Conservation (phyloP, 2,329 filamentous ascomycete genomes). For the Pseudogymnoascus sp. region DNA sequence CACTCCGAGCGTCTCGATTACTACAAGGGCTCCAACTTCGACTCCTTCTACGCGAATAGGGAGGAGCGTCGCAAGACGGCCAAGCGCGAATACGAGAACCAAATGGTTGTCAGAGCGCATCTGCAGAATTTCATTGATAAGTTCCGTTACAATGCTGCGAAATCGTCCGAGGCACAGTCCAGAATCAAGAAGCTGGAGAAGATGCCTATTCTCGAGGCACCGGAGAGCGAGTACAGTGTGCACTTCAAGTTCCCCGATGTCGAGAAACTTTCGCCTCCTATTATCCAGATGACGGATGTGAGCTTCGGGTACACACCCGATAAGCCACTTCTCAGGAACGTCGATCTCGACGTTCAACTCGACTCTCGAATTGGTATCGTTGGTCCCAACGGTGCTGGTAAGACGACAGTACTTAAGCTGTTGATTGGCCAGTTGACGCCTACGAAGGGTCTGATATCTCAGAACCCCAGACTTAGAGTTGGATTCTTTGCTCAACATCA, state of each 20-base stretch:
- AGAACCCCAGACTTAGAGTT: slow-evolving; percentile 79
- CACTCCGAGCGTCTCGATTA: slow-evolving; percentile 96
- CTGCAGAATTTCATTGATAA: slow-evolving; percentile 98
- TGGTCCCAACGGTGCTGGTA: slow-evolving; percentile 97
- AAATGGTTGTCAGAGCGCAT: slow-evolving; percentile 89
- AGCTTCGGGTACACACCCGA: slow-evolving; percentile 81
- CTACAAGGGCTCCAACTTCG: slow-evolving; percentile 96
- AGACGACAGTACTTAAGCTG: slow-evolving; percentile 97
- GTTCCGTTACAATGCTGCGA: slow-evolving; percentile 98
- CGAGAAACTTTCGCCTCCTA: slow-evolving; percentile 93
- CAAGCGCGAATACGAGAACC: slow-evolving; percentile 96
- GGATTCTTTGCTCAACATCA: slow-evolving; percentile 99
- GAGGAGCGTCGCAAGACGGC: slow-evolving; percentile 96
- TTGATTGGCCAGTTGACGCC: slow-evolving; percentile 79
- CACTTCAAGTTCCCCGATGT: slow-evolving; percentile 97
- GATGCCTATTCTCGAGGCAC: slow-evolving; percentile 85
- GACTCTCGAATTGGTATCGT: slow-evolving; percentile 98
- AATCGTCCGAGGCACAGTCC: slow-evolving; percentile 95
- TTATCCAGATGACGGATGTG: slow-evolving; percentile 93
- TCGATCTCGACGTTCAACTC: slow-evolving; percentile 93
- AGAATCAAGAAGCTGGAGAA: slow-evolving; percentile 98
- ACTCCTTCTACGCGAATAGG: slow-evolving; percentile 93
- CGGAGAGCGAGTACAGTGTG: slow-evolving; percentile 90
- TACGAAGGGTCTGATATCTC: slow-evolving; percentile 72
- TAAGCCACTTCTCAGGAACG: slow-evolving; percentile 70